Evolutionary conservation across 495 filamentous ascomycete genomes (phyloP).

Genomic region (Xylaria venustula): DNA sequence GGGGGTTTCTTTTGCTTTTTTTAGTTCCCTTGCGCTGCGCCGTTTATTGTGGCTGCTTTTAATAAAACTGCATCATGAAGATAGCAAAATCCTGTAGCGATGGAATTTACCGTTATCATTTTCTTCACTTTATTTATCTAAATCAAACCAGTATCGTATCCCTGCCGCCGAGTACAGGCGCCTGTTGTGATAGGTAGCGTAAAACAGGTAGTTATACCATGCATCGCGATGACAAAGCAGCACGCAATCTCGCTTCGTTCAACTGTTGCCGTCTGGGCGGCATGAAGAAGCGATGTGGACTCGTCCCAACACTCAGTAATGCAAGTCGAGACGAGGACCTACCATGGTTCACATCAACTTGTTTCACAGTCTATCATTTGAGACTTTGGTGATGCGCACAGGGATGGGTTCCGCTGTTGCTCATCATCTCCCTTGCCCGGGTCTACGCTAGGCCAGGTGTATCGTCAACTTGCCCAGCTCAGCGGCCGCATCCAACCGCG

Average conservation of each 20-base stretch:
- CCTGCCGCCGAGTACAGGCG: too few relatives aligned
- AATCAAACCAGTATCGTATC: too few relatives aligned
- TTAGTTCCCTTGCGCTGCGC: too few relatives aligned
- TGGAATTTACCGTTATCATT: too few relatives aligned
- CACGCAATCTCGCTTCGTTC: neutral
- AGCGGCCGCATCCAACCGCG: neutral
- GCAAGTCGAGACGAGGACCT: slow-evolving; percentile 7
- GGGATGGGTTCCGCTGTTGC: neutral
- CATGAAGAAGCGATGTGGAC: slow-evolving; percentile 3
- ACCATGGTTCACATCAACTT: neutral
- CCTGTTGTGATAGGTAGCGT: too few relatives aligned
- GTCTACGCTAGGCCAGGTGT: neutral
- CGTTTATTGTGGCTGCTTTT: too few relatives aligned
- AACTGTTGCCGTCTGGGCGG: neutral
- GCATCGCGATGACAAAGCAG: too few relatives aligned
- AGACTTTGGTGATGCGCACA: slow-evolving; percentile 7
- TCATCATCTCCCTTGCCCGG: neutral
- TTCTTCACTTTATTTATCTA: too few relatives aligned
- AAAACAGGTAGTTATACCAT: too few relatives aligned
- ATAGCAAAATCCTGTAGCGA: too few relatives aligned
- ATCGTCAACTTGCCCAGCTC: neutral
- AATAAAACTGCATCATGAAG: too few relatives aligned
- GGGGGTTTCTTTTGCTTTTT: too few relatives aligned
- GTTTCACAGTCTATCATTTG: neutral
- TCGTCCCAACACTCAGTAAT: neutral